These are phyloP conservation scores for Lachnellula arida DNA, from an alignment of 2,329 filamentous ascomycete species.

Conservation along the genomic window DNA sequence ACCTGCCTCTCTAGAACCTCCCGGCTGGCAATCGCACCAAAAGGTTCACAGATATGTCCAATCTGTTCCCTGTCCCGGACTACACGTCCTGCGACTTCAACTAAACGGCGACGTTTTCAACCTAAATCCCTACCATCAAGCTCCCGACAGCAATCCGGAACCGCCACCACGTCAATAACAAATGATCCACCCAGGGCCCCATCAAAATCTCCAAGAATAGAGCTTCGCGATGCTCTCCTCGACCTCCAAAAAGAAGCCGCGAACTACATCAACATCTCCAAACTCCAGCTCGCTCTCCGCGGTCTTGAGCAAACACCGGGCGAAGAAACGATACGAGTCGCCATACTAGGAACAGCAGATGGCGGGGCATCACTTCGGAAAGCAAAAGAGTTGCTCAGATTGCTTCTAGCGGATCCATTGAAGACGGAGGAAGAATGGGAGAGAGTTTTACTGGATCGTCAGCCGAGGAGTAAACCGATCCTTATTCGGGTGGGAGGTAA, in stretches of 20 bases:
- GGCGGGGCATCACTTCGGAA: constrained; percentile 36
- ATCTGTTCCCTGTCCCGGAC: constrained; percentile 21
- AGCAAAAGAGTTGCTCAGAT: constrained; percentile 61
- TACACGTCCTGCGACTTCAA: neutral
- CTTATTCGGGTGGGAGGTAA: constrained; percentile 53
- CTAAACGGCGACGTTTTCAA: too few species aligned
- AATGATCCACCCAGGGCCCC: neutral
- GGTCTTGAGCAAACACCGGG: constrained; percentile 55
- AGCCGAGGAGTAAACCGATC: constrained; percentile 50
- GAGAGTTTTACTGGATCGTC: constrained; percentile 42
- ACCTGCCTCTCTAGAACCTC: constrained; percentile 14
- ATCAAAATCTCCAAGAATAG: constrained; percentile 7
- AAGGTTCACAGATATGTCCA: constrained; percentile 19
- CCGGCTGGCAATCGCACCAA: constrained; percentile 8
- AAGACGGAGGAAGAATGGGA: constrained; percentile 63
- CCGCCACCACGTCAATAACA: constrained; percentile 1
- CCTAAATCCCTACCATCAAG: neutral
- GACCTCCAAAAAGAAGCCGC: constrained; percentile 58
- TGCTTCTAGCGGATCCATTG: constrained; percentile 68
- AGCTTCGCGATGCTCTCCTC: constrained; percentile 41
- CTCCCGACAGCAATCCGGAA: constrained; percentile 14
- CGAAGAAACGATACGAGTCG: constrained; percentile 53
- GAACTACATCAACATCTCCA: constrained; percentile 61
- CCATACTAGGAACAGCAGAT: constrained; percentile 47
- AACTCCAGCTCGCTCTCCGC: constrained; percentile 65